Evolutionary conservation across 1,284 basidiomycete species (phyloP).

Genomic region (Pseudozyma thailandica): DNA sequence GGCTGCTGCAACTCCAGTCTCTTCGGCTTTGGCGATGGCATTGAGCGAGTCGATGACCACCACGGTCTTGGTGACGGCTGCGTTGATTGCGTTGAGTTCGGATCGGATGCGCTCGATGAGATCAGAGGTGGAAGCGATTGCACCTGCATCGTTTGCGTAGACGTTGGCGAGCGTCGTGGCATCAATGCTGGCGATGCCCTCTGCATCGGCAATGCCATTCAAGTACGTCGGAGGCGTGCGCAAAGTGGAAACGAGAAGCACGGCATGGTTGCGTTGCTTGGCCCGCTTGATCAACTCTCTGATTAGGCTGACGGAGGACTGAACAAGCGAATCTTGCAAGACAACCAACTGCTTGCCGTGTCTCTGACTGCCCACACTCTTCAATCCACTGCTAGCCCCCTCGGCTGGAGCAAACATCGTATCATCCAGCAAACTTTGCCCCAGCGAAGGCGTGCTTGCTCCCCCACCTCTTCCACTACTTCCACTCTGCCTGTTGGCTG

Average conservation of each 20-base stretch:
- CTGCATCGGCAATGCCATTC: constrained; percentile 8
- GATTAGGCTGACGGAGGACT: constrained; percentile 39
- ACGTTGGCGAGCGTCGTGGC: constrained; percentile 21
- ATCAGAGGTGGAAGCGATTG: constrained; percentile 8
- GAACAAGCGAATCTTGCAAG: constrained; percentile 54
- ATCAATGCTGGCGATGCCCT: constrained; percentile 21
- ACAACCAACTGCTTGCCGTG: constrained; percentile 55
- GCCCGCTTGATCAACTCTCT: constrained; percentile 46
- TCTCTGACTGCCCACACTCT: constrained; percentile 30
- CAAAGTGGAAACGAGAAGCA: constrained; percentile 30
- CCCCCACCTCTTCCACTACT: neutral
- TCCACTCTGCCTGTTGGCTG: constrained; percentile 1
- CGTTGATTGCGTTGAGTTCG: constrained; percentile 3
- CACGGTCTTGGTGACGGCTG: constrained; percentile 23
- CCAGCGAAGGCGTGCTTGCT: constrained; percentile 46
- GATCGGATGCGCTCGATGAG: constrained; percentile 10
- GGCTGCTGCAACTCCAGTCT: constrained; percentile 11
- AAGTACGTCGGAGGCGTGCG: constrained; percentile 32
- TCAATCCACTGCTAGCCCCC: constrained; percentile 18
- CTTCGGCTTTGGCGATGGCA: constrained; percentile 25
- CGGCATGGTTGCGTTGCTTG: constrained; percentile 16
- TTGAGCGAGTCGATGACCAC: constrained; percentile 58
- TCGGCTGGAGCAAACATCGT: constrained; percentile 28
- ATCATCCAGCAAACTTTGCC: constrained; percentile 36
- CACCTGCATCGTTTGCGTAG: constrained; percentile 3